These are phyloP conservation scores for Morella rubra DNA, from an alignment of 306 rosid genomes.

Conservation along the genomic window DNA sequence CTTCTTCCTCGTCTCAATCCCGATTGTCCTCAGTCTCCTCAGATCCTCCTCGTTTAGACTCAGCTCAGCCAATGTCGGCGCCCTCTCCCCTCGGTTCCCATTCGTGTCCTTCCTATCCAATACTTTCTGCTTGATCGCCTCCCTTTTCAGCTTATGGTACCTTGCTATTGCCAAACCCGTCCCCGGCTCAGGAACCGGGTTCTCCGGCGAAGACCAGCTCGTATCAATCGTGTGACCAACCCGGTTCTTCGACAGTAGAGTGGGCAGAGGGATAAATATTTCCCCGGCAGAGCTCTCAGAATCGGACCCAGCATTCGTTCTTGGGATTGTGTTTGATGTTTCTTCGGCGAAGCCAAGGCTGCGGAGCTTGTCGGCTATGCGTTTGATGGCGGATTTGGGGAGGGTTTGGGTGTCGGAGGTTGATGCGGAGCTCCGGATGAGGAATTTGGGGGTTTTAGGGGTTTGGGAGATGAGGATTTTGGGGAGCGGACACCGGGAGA, in stretches of 20 bases:
- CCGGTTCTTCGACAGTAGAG: slow-evolving; percentile 50
- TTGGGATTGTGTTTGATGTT: not conserved
- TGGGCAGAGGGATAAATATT: slow-evolving; percentile 71
- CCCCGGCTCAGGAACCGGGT: slow-evolving; percentile 67
- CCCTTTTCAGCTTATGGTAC: slow-evolving; percentile 44
- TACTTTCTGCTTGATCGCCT: slow-evolving; percentile 40
- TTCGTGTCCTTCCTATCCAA: slow-evolving; percentile 23
- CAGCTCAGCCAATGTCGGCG: slow-evolving; percentile 85
- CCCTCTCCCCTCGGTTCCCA: slow-evolving; percentile 35
- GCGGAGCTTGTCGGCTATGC: slow-evolving; percentile 90
- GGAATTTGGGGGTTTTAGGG: slow-evolving; percentile 33
- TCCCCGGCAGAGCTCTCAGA: slow-evolving; percentile 47
- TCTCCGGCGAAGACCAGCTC: slow-evolving; percentile 84
- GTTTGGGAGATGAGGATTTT: slow-evolving; percentile 24
- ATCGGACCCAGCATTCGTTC: slow-evolving; percentile 6
- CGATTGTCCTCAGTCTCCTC: slow-evolving; percentile 49
- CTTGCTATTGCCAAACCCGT: slow-evolving; percentile 50
- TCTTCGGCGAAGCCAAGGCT: slow-evolving; percentile 72
- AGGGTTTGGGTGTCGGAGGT: slow-evolving; percentile 44
- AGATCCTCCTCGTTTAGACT: slow-evolving; percentile 57
- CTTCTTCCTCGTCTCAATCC: slow-evolving; percentile 61
- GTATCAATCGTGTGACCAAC: slow-evolving; percentile 74
- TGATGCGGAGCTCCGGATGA: slow-evolving; percentile 48
- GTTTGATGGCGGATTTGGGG: slow-evolving; percentile 71
- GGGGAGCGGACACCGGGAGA: slow-evolving; percentile 41